These are phyloP conservation scores for Saposhnikovia divaricata DNA, from an alignment of 129 eudicot species.

Conservation along the genomic window DNA sequence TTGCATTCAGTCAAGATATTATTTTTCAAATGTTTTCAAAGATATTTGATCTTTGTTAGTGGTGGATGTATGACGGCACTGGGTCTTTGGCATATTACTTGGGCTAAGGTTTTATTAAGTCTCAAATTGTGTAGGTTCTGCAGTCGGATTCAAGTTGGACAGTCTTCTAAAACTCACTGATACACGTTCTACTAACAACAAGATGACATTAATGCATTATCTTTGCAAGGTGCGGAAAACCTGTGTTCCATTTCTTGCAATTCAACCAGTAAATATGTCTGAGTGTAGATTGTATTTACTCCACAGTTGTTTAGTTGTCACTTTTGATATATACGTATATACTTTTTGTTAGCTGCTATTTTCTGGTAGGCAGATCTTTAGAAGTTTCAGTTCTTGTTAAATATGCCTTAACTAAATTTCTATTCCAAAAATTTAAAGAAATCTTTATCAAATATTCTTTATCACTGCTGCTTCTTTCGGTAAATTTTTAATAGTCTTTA, in stretches of 20 bases:
- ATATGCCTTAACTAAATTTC: too few relatives aligned
- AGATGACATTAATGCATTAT: constrained; percentile 95
- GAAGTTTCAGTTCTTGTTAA: too few relatives aligned
- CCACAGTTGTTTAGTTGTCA: neutral
- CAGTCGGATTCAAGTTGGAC: constrained; percentile 91
- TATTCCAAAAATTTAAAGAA: too few relatives aligned
- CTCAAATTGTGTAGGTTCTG: constrained; percentile 45
- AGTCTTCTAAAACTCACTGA: constrained; percentile 88
- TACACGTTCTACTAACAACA: constrained; percentile 84
- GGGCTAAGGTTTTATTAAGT: neutral
- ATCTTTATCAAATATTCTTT: too few relatives aligned
- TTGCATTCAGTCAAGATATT: neutral
- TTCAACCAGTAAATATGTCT: neutral
- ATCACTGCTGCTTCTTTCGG: too few relatives aligned
- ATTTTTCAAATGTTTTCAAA: neutral
- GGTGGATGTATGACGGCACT: neutral
- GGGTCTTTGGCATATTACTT: neutral
- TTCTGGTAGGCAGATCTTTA: too few relatives aligned
- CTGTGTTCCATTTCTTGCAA: neutral
- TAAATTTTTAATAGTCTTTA: too few relatives aligned
- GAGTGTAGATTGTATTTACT: neutral
- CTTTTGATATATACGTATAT: neutral
- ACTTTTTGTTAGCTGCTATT: too few relatives aligned
- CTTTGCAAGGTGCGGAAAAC: constrained; percentile 74
- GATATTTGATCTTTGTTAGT: neutral